Evolutionary conservation across 352 stramenopile species (phyloP).

Genomic region (Globisporangium nodosum): DNA sequence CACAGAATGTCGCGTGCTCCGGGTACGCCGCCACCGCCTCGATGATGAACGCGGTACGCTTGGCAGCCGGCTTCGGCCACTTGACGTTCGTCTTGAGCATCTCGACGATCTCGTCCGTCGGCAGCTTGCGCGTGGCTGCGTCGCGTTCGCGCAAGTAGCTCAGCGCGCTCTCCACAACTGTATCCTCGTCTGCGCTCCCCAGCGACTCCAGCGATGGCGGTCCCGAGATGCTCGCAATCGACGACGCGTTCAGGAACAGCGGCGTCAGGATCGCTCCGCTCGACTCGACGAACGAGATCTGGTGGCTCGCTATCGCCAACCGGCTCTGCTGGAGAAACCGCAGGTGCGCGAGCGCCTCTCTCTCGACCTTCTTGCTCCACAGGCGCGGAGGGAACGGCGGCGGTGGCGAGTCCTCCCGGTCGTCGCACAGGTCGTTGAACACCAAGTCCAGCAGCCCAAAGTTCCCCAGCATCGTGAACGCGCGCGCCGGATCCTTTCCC

Average conservation of each 20-base stretch:
- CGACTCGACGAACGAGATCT: slow-evolving; percentile 57
- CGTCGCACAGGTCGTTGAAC: slow-evolving; percentile 35
- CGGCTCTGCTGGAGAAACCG: slow-evolving; percentile 48
- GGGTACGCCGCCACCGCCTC: slow-evolving; percentile 58
- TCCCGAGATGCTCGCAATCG: slow-evolving; percentile 1
- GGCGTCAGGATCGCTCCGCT: slow-evolving; percentile 45
- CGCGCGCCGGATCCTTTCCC: slow-evolving; percentile 45
- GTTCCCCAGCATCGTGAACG: slow-evolving; percentile 45
- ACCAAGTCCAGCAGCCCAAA: slow-evolving; percentile 64
- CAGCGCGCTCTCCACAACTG: slow-evolving; percentile 34
- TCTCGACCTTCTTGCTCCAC: slow-evolving; percentile 30
- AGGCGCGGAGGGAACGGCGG: slow-evolving; percentile 11
- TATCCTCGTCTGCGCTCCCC: slow-evolving; percentile 18
- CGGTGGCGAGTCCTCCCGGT: background rate
- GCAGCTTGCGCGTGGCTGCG: slow-evolving; percentile 16
- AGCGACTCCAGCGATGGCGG: slow-evolving; percentile 1
- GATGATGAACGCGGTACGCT: slow-evolving; percentile 56
- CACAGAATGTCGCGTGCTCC: background rate
- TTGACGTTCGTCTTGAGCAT: slow-evolving; percentile 76
- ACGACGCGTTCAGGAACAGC: slow-evolving; percentile 25
- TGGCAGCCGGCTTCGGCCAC: slow-evolving; percentile 62
- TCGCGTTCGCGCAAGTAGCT: slow-evolving; percentile 27
- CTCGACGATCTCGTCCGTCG: slow-evolving; percentile 46
- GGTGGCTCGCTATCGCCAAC: slow-evolving; percentile 25
- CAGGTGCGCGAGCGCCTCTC: slow-evolving; percentile 25